These are phyloP conservation scores for Erodium trifolium DNA, from an alignment of 441 rosid species.

Conservation along the genomic window DNA sequence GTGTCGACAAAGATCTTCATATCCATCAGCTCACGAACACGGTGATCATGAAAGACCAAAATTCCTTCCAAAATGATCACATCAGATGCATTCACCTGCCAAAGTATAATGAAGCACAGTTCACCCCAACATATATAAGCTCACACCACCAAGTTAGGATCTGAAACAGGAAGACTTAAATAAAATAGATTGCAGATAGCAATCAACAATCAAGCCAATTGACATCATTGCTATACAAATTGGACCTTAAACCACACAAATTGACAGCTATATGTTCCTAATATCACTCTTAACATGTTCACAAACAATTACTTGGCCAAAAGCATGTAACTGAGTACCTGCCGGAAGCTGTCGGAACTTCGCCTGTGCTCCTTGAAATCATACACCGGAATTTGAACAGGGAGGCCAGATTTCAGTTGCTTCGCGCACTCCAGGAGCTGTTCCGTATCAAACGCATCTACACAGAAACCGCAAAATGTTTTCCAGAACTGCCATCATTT, in stretches of 20 bases:
- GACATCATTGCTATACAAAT: background rate
- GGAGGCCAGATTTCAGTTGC: slow-evolving; percentile 57
- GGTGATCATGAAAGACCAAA: slow-evolving; percentile 81
- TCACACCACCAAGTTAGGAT: background rate
- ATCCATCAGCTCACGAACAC: slow-evolving; percentile 79
- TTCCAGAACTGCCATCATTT: background rate
- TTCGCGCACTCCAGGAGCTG: slow-evolving; percentile 80
- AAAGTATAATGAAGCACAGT: background rate
- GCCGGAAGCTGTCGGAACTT: slow-evolving; percentile 71
- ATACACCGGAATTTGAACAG: slow-evolving; percentile 83
- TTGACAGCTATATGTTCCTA: background rate
- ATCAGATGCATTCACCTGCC: slow-evolving; percentile 93
- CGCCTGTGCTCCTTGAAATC: slow-evolving; percentile 84
- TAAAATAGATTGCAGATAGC: background rate
- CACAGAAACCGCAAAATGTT: slow-evolving; percentile 3
- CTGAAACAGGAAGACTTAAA: background rate
- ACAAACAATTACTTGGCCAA: background rate
- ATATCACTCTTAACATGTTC: background rate
- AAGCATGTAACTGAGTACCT: slow-evolving; percentile 35
- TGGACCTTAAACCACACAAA: background rate
- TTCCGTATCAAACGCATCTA: slow-evolving; percentile 95
- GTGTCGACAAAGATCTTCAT: slow-evolving; percentile 97
- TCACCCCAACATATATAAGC: background rate
- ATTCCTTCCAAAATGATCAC: slow-evolving; percentile 96
- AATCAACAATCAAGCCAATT: background rate